Evolutionary conservation across 148 eudicot species (phyloP).

Genomic region (Pouteria glomerata): DNA sequence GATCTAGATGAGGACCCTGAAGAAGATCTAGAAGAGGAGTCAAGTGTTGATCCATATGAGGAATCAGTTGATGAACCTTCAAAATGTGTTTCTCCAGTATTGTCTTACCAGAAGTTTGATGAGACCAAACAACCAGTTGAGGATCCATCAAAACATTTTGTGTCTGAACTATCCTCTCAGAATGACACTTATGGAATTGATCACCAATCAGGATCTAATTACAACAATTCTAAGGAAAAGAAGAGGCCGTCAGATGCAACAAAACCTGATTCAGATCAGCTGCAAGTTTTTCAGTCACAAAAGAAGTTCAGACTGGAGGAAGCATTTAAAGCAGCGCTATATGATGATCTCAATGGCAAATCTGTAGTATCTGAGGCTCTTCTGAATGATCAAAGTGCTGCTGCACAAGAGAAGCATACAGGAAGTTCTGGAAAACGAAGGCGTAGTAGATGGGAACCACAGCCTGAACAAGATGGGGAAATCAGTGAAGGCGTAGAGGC

Average conservation of each 20-base stretch:
- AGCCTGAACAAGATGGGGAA: slow-evolving; percentile 17
- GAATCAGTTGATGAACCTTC: slow-evolving; percentile 8
- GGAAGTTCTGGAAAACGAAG: slow-evolving; percentile 18
- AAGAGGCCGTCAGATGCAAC: slow-evolving; percentile 8
- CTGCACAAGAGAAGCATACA: slow-evolving; percentile 2
- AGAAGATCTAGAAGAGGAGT: slow-evolving; percentile 18
- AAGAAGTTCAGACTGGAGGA: slow-evolving; percentile 18
- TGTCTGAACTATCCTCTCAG: neutral
- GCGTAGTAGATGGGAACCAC: slow-evolving; percentile 20
- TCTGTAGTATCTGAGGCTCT: slow-evolving; percentile 3
- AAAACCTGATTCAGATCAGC: neutral
- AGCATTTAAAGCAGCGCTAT: slow-evolving; percentile 1
- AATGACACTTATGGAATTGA: neutral
- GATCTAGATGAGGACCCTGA: slow-evolving; percentile 10
- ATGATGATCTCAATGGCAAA: neutral
- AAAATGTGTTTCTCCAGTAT: neutral
- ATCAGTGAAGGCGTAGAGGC: neutral
- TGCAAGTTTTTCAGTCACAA: neutral
- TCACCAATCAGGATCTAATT: slow-evolving; percentile 1
- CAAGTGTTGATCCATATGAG: slow-evolving; percentile 9
- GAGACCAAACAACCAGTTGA: neutral
- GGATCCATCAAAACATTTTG: slow-evolving; percentile 6
- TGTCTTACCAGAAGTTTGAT: neutral
- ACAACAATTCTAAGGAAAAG: slow-evolving; percentile 4
- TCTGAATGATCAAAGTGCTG: slow-evolving; percentile 2